phyloP scores from a whole-genome alignment of 345 rosid genomes.

The Ceriops zippeliana region DNA sequence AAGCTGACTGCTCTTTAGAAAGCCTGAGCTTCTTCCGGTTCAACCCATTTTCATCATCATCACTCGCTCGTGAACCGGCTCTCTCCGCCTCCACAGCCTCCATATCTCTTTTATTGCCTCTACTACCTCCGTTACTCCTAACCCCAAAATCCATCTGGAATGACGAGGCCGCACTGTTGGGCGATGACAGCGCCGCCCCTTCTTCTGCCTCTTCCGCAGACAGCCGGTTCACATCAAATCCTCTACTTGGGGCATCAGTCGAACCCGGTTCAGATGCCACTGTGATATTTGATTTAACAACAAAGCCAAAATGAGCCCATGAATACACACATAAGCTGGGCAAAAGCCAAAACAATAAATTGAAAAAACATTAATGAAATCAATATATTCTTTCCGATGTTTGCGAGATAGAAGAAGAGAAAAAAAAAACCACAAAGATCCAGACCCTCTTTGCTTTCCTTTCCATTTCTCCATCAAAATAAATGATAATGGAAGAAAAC shows the following conservation, averaged over 20 bases:
- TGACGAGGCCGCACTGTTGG: conserved; percentile 77
- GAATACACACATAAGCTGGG: neutral
- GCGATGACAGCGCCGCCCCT: conserved; percentile 57
- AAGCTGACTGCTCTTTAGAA: conserved; percentile 85
- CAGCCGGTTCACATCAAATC: conserved; percentile 48
- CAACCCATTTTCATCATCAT: conserved; percentile 78
- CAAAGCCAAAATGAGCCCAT: neutral
- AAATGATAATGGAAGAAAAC: neutral
- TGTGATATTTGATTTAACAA: conserved; percentile 3
- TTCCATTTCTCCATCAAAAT: conserved; percentile 2
- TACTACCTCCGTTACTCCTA: conserved; percentile 33
- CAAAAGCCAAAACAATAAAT: conserved; percentile 1
- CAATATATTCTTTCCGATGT: neutral
- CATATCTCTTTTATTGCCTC: conserved; percentile 45
- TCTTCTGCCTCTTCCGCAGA: conserved; percentile 52
- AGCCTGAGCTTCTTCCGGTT: conserved; percentile 94
- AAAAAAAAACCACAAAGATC: neutral
- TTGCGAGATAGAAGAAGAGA: neutral
- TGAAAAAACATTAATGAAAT: neutral
- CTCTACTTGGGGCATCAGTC: conserved; percentile 31
- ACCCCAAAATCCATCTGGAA: conserved; percentile 79
- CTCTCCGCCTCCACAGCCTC: conserved; percentile 41
- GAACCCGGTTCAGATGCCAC: conserved; percentile 39
- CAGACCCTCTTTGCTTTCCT: neutral
- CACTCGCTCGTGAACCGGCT: conserved; percentile 70